Evolutionary conservation across 768 basidiomycete genomes (phyloP).

Genomic region (Pholiota conissans): DNA sequence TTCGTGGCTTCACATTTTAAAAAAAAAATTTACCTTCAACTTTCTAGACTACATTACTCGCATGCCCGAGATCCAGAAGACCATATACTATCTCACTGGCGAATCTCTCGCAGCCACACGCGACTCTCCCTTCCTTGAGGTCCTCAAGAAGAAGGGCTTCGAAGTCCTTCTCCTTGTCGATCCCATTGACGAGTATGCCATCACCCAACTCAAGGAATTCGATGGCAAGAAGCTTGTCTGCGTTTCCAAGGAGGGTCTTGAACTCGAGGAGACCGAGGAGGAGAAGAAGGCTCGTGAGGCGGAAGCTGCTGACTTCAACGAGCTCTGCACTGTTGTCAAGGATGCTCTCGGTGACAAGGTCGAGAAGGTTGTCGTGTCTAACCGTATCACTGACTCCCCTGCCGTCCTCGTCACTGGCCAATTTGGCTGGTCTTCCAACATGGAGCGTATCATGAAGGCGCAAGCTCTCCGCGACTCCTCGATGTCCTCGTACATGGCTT

Average conservation of each 20-base stretch:
- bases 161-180: conserved; percentile 97
- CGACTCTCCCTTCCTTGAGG: conserved; percentile 98
- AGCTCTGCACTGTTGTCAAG: conserved; percentile 94
- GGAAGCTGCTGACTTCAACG: conserved; percentile 79
- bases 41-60: conserved; percentile 93
- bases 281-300: conserved; percentile 92
- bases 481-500: conserved; percentile 99
- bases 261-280: conserved; percentile 98
- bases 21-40: background rate
- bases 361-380: conserved; percentile 98
- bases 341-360: conserved; percentile 99
- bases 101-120: conserved; percentile 89
- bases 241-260: conserved; percentile 98
- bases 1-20: background rate
- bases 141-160: conserved; percentile 99
- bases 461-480: conserved; percentile 95
- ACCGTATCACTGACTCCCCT: conserved; percentile 96
- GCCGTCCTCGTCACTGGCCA: conserved; percentile 98
- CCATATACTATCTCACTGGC: conserved; percentile 99
- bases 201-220: conserved; percentile 99
- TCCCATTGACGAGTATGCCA: conserved; percentile 98
- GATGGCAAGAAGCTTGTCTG: conserved; percentile 97
- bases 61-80: conserved; percentile 98
- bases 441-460: conserved; percentile 99
- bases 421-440: conserved; percentile 99